These are phyloP conservation scores for Ogataea ganodermae DNA, from an alignment of 805 yeast genomes.

Conservation along the genomic window DNA sequence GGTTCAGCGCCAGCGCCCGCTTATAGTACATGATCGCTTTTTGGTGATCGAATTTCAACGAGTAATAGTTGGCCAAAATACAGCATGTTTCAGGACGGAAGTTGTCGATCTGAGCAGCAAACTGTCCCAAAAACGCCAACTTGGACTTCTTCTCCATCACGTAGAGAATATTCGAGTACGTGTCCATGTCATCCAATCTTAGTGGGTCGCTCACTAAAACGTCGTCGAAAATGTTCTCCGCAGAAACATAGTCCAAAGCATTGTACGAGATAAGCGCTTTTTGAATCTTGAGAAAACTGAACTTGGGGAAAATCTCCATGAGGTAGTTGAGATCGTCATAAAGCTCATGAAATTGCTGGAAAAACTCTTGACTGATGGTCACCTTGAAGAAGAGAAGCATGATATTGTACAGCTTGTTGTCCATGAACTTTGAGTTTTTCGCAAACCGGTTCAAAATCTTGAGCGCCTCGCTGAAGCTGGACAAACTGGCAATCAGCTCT, in stretches of 20 bases:
- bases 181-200: constrained; percentile 86
- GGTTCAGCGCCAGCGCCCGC: constrained; percentile 80
- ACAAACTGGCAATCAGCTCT: constrained; percentile 66
- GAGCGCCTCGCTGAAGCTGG: constrained; percentile 61
- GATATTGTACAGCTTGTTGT: constrained; percentile 29
- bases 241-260: constrained; percentile 78
- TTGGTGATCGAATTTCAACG: constrained; percentile 90
- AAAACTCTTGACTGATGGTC: constrained; percentile 74
- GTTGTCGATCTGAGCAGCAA: constrained; percentile 77
- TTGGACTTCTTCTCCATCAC: constrained; percentile 90
- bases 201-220: constrained; percentile 76
- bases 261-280: constrained; percentile 81
- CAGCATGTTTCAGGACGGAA: constrained; percentile 95
- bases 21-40: constrained; percentile 91
- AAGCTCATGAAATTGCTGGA: constrained; percentile 60
- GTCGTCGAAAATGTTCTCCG: constrained; percentile 78
- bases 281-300: constrained; percentile 75
- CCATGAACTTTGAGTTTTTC: constrained; percentile 36
- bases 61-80: constrained; percentile 89
- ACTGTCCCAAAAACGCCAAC: constrained; percentile 82
- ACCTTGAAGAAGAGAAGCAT: constrained; percentile 59
- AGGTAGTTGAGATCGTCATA: constrained; percentile 52
- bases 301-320: constrained; percentile 62
- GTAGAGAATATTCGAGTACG: constrained; percentile 90
- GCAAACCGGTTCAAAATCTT: constrained; percentile 41